Percentiles rank a stretch among this genome's conserved stretches.
Conservation (phyloP, 2,329 filamentous ascomycete genomes). For the Beauveria sp. region DNA sequence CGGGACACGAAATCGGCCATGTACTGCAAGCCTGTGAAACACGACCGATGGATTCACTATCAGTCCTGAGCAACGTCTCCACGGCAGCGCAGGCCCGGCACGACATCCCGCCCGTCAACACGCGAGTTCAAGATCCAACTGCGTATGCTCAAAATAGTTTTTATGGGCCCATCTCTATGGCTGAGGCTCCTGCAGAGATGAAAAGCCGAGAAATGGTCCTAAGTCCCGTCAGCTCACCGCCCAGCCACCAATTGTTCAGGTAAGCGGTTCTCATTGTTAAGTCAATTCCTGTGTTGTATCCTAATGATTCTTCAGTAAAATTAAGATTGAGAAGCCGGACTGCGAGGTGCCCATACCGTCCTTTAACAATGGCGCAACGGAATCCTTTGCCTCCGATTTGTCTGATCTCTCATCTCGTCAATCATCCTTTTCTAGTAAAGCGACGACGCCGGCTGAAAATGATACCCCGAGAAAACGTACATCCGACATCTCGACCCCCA, state of each 20-base stretch:
- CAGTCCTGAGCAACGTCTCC: background rate
- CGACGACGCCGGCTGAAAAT: slow-evolving; percentile 50
- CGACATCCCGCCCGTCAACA: background rate
- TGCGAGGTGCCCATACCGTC: background rate
- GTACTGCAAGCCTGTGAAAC: background rate
- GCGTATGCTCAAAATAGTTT: background rate
- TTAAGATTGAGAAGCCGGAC: slow-evolving; percentile 2
- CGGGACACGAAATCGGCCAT: background rate
- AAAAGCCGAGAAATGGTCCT: background rate
- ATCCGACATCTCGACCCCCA: slow-evolving; percentile 13
- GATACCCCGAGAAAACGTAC: slow-evolving; percentile 21
- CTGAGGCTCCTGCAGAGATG: background rate
- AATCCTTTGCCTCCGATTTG: slow-evolving; percentile 45
- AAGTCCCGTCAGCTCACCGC: background rate
- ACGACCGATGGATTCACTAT: slow-evolving; percentile 1
- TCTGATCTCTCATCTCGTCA: slow-evolving; percentile 48
- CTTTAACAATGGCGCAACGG: slow-evolving; percentile 18
- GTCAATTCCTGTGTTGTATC: background rate
- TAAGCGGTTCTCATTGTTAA: background rate
- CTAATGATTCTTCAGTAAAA: background rate
- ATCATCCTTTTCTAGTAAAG: slow-evolving; percentile 54
- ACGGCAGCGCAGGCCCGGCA: background rate
- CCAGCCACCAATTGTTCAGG: background rate
- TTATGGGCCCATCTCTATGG: background rate
- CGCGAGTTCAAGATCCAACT: background rate